These are phyloP conservation scores for Boletus subparvulus DNA, from an alignment of 768 basidiomycete genomes.

Conservation along the genomic window DNA sequence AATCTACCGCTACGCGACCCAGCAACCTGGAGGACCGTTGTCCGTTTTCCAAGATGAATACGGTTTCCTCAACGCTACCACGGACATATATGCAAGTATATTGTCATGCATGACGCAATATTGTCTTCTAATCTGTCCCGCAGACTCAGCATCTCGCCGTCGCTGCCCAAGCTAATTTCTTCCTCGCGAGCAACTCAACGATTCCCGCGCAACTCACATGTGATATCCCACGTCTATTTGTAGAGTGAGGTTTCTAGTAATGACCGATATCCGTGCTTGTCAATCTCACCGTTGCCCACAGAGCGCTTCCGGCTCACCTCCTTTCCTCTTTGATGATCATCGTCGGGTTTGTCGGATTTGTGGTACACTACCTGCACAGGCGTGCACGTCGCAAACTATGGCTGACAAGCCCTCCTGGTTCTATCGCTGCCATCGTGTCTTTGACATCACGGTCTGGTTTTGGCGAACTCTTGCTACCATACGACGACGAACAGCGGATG, in stretches of 20 bases:
- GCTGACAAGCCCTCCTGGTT: conserved; percentile 57
- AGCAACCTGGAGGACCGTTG: conserved; percentile 40
- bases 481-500: conserved; percentile 48
- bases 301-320: conserved; percentile 50
- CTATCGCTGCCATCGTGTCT: conserved; percentile 55
- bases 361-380: conserved; percentile 48
- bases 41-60: conserved; percentile 47
- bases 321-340: conserved; percentile 50
- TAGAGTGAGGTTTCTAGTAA: conserved; percentile 48
- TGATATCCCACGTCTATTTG: conserved; percentile 47
- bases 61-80: conserved; percentile 55
- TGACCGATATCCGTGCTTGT: neutral
- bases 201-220: conserved; percentile 42
- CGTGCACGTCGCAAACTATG: conserved; percentile 48
- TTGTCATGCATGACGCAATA: neutral
- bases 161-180: conserved; percentile 59
- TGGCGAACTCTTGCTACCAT: conserved; percentile 59
- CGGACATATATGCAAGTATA: conserved; percentile 32
- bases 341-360: conserved; percentile 47
- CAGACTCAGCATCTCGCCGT: conserved; percentile 61
- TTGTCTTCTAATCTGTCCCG: conserved; percentile 1
- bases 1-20: conserved; percentile 53
- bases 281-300: conserved; percentile 24
- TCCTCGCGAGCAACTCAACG: conserved; percentile 41
- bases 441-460: conserved; percentile 62